A percentile compares a stretch with the other conserved stretches of the same genome.
phyloP scores from a whole-genome alignment of 2,329 filamentous ascomycete species.

The Claviceps digitariae region DNA sequence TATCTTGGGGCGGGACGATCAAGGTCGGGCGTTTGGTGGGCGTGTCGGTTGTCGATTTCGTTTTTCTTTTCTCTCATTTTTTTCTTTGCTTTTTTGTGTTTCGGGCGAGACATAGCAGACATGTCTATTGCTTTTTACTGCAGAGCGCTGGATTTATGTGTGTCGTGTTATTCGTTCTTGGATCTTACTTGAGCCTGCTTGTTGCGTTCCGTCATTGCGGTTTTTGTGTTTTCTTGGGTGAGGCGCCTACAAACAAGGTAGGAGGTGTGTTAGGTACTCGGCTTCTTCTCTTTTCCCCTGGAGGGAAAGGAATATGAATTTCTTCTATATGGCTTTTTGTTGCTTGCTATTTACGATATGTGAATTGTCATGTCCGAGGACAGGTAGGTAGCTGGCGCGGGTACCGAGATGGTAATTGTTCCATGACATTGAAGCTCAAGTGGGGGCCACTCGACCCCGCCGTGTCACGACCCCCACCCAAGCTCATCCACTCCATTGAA shows the following conservation, averaged over 20 bases:
- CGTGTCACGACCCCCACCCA: background rate
- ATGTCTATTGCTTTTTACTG: background rate
- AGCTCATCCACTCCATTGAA: background rate
- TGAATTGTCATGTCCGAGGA: too few relatives aligned
- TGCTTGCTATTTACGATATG: too few relatives aligned
- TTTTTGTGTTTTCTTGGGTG: background rate
- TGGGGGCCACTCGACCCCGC: background rate
- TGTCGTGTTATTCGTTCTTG: background rate
- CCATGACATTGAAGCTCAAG: background rate
- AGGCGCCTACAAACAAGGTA: background rate
- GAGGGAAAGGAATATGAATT: too few relatives aligned
- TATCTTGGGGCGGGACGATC: background rate
- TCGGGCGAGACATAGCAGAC: background rate
- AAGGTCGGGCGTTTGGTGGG: background rate
- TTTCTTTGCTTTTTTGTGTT: background rate
- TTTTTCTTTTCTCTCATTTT: background rate
- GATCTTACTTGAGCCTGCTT: background rate
- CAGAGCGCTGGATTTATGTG: background rate
- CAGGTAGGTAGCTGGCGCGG: too few relatives aligned
- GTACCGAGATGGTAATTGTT: too few relatives aligned
- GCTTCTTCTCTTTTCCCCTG: too few relatives aligned
- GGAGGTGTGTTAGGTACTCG: too few relatives aligned
- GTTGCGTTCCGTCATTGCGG: background rate
- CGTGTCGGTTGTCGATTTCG: too few relatives aligned
- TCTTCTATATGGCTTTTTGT: too few relatives aligned